Conservation (phyloP, 768 basidiomycete genomes). For the Lentinula sp. region DNA sequence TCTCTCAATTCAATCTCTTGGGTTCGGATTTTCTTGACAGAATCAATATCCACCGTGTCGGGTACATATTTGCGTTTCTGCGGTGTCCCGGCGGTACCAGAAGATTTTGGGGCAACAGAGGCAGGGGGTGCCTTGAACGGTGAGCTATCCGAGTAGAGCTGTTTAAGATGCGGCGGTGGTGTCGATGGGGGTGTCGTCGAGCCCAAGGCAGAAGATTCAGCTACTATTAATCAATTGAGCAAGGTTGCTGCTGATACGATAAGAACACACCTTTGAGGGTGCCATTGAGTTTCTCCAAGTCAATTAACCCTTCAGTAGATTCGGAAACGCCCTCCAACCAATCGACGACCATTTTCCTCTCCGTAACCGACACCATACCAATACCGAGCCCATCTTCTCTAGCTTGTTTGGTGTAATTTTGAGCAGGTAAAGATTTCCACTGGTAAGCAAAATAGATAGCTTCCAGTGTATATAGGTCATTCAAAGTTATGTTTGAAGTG, state of each 20-base stretch:
- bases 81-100: constrained; percentile 29
- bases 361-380: constrained; percentile 81
- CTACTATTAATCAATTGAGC: constrained; percentile 17
- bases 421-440: constrained; percentile 62
- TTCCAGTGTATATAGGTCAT: constrained; percentile 75
- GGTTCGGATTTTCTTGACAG: constrained; percentile 78
- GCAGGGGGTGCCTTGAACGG: constrained; percentile 16
- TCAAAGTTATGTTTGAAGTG: constrained; percentile 22
- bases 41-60: constrained; percentile 71
- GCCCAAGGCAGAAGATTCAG: constrained; percentile 24
- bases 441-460: constrained; percentile 85
- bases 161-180: constrained; percentile 31
- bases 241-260: not conserved
- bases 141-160: constrained; percentile 11
- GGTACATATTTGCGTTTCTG: constrained; percentile 75
- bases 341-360: constrained; percentile 80
- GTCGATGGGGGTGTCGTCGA: constrained; percentile 52
- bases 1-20: constrained; percentile 79
- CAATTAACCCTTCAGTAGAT: constrained; percentile 30
- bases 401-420: constrained; percentile 86
- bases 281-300: constrained; percentile 43
- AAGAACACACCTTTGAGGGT: constrained; percentile 19
- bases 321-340: constrained; percentile 63
- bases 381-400: constrained; percentile 66
- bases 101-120: constrained; percentile 19